phyloP scores from a whole-genome alignment of 441 rosid species.

The Adansonia madagascariensis region DNA sequence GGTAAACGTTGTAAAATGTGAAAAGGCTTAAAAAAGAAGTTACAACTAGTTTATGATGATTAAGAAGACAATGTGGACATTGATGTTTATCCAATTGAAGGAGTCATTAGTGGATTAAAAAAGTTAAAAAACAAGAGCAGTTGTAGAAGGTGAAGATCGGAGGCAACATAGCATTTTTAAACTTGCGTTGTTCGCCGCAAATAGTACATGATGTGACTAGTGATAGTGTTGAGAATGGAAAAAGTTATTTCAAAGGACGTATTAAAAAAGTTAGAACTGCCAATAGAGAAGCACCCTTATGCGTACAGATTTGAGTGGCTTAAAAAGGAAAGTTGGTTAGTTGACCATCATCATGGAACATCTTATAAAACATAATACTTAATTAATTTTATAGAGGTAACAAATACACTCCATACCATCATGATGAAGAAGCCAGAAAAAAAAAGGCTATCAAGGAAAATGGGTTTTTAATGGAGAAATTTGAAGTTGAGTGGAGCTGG shows the following conservation, averaged over 20 bases:
- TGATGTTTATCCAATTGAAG: background rate
- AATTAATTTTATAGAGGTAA: background rate
- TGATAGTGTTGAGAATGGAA: background rate
- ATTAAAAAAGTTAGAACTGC: background rate
- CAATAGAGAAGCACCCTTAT: conserved; percentile 2
- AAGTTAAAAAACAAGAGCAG: background rate
- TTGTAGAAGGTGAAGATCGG: background rate
- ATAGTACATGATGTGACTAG: background rate
- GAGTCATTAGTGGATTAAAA: background rate
- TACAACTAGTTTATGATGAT: conserved; percentile 11
- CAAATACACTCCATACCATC: background rate
- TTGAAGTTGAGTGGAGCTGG: background rate
- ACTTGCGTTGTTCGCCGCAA: background rate
- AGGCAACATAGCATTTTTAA: background rate
- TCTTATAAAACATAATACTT: background rate
- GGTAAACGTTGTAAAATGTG: background rate
- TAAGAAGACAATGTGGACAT: background rate
- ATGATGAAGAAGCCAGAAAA: background rate
- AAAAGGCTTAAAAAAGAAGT: conserved; percentile 3
- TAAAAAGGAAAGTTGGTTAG: conserved; percentile 11
- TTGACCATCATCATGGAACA: background rate
- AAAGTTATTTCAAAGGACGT: conserved; percentile 1
- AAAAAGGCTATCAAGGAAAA: too few relatives aligned
- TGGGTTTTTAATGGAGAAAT: too few relatives aligned
- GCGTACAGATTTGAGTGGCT: conserved; percentile 1